Percentiles rank a stretch among this genome's conserved stretches.
These are phyloP conservation scores for Jaenimonas drosophilae DNA, from an alignment of 208 protist genomes.

Conservation along the genomic window DNA sequence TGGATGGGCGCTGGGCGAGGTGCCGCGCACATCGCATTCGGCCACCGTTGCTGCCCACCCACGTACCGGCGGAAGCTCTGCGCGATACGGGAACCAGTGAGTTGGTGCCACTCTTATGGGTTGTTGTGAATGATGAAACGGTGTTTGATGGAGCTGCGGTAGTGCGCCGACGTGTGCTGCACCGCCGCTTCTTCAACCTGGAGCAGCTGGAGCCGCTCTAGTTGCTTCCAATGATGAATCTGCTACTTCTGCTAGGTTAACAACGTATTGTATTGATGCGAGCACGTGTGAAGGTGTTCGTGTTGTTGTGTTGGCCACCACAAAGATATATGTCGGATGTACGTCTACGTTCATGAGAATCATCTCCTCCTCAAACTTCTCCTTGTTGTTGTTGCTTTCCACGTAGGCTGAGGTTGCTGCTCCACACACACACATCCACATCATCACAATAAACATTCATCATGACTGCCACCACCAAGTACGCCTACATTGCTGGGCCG, in stretches of 20 bases:
- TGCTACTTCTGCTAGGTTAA: not conserved
- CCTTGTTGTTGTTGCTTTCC: slow-evolving; percentile 4
- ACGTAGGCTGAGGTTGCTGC: not conserved
- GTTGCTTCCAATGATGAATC: no score
- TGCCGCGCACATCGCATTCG: slow-evolving; percentile 2
- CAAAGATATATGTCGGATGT: not conserved
- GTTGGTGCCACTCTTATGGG: slow-evolving; percentile 37
- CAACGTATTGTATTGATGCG: not conserved
- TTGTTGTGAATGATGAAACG: slow-evolving; percentile 3
- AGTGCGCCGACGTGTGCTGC: slow-evolving; percentile 6
- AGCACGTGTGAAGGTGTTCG: not conserved
- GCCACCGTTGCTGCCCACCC: not conserved
- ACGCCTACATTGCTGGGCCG: slow-evolving; percentile 76
- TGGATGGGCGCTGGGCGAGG: slow-evolving; percentile 2
- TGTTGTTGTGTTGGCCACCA: not conserved
- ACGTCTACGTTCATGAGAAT: not conserved
- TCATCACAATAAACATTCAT: slow-evolving; percentile 2
- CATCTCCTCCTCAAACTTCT: slow-evolving; percentile 3
- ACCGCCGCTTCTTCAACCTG: slow-evolving; percentile 22
- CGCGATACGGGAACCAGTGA: not conserved
- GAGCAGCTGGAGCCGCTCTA: slow-evolving; percentile 14
- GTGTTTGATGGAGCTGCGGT: slow-evolving; percentile 7
- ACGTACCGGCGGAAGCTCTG: slow-evolving; percentile 11
- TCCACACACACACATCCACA: not conserved
- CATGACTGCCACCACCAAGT: slow-evolving; percentile 12